phyloP scores from a whole-genome alignment of 2,329 filamentous ascomycete genomes.

The Sporothrix globosa region DNA sequence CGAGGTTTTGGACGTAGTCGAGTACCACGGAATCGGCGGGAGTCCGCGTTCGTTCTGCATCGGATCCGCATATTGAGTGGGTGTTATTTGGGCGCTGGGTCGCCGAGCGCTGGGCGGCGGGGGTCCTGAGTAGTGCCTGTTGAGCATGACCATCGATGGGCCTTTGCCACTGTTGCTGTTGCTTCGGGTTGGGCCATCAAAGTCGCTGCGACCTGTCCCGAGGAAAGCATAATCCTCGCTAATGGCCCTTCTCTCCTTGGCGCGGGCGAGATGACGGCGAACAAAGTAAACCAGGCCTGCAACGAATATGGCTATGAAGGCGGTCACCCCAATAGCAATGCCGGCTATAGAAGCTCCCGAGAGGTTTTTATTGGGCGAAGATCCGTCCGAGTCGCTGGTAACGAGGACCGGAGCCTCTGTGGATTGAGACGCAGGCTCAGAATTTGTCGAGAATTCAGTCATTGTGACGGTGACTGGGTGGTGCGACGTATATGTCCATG shows the following conservation, averaged over 20 bases:
- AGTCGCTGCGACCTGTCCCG: conserved; percentile 41
- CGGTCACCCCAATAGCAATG: conserved; percentile 36
- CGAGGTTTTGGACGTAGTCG: neutral
- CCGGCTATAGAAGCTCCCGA: conserved; percentile 35
- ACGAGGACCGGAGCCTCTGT: conserved; percentile 20
- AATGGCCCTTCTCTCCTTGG: conserved; percentile 5
- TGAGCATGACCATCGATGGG: conserved; percentile 18
- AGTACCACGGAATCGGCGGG: conserved; percentile 32
- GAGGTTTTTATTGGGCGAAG: conserved; percentile 18
- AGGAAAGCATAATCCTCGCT: conserved; percentile 46
- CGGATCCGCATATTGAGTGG: neutral
- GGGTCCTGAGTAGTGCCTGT: conserved; percentile 31
- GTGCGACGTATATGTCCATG: conserved; percentile 33
- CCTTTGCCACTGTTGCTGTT: neutral
- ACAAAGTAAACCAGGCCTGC: conserved; percentile 18
- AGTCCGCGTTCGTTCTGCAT: conserved; percentile 32
- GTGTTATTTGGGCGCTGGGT: neutral
- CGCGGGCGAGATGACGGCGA: conserved; percentile 25
- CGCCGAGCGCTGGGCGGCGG: conserved; percentile 27
- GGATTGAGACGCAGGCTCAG: neutral
- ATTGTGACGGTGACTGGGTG: conserved; percentile 34
- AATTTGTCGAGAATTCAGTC: conserved; percentile 31
- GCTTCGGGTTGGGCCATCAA: neutral
- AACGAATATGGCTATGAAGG: conserved; percentile 23
- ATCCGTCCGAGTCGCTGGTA: neutral